Evolutionary conservation across 139 green algal genomes (phyloP).

Genomic region (Dunaliella primolecta): DNA sequence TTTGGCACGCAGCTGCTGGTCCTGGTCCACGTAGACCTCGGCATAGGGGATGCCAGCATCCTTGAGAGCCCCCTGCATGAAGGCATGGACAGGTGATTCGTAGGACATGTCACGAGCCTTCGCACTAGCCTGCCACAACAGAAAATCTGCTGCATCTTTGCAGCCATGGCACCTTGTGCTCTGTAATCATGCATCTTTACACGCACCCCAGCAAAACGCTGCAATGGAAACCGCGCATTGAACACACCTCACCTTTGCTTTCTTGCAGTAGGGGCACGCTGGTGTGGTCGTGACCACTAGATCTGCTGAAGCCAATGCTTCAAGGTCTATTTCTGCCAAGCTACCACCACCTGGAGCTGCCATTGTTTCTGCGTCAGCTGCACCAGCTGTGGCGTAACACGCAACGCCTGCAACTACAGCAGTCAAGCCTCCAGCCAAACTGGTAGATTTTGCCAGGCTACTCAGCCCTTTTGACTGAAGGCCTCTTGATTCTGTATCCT

Average conservation of each 20-base stretch:
- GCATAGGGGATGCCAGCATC: conserved; percentile 45
- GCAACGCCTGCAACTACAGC: background rate
- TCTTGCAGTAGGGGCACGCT: conserved; percentile 80
- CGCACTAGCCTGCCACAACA: too few species aligned
- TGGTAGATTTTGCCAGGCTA: too few species aligned
- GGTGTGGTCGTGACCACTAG: conserved; percentile 74
- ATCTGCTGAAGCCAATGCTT: background rate
- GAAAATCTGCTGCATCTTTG: background rate
- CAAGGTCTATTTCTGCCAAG: background rate
- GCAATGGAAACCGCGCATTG: too few species aligned
- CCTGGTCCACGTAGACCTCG: conserved; percentile 60
- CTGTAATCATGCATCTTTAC: too few species aligned
- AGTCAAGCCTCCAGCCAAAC: too few species aligned
- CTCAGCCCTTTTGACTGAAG: too few species aligned
- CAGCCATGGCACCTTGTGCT: too few species aligned
- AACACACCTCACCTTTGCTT: conserved; percentile 51
- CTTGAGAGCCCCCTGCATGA: conserved; percentile 34
- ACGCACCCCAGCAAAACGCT: too few species aligned
- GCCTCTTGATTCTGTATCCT: too few species aligned
- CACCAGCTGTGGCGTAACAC: background rate
- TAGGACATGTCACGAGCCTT: too few species aligned
- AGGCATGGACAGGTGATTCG: too few species aligned
- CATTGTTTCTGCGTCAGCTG: background rate
- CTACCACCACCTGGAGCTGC: background rate
- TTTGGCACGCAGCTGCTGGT: conserved; percentile 31